These are phyloP conservation scores for Vachellia pachyceras DNA, from an alignment of 306 rosid species.

Conservation along the genomic window DNA sequence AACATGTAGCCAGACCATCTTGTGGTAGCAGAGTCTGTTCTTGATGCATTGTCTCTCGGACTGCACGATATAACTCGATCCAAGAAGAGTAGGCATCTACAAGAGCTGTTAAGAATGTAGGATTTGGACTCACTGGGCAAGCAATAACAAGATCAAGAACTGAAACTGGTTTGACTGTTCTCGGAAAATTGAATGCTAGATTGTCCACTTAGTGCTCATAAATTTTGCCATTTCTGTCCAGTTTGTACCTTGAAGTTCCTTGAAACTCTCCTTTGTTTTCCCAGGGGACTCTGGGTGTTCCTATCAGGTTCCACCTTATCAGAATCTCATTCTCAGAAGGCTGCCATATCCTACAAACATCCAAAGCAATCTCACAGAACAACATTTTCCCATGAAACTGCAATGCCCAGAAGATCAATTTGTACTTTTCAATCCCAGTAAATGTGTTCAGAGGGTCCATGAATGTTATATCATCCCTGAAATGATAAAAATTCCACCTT, in stretches of 20 bases:
- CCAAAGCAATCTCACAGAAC: constrained; percentile 81
- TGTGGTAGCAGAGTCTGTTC: constrained; percentile 61
- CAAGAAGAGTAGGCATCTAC: constrained; percentile 67
- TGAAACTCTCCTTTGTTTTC: constrained; percentile 89
- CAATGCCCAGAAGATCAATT: constrained; percentile 92
- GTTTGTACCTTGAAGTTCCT: constrained; percentile 85
- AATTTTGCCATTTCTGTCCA: constrained; percentile 87
- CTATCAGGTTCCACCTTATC: constrained; percentile 91
- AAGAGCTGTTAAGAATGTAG: constrained; percentile 75
- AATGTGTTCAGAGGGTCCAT: constrained; percentile 85
- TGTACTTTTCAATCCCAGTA: constrained; percentile 90
- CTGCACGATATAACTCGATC: constrained; percentile 74
- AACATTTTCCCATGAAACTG: constrained; percentile 83
- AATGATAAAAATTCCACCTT: constrained; percentile 40
- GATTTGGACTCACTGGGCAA: constrained; percentile 87
- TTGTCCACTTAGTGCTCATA: constrained; percentile 95
- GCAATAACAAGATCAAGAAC: constrained; percentile 90
- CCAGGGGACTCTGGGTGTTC: constrained; percentile 96
- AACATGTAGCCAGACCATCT: constrained; percentile 74
- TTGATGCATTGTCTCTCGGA: constrained; percentile 63
- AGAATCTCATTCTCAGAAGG: constrained; percentile 88
- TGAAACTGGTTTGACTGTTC: constrained; percentile 63
- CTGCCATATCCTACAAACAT: constrained; percentile 87
- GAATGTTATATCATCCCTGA: constrained; percentile 93
- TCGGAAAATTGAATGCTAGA: constrained; percentile 89